Percentiles rank a stretch among this genome's conserved stretches.
These are phyloP conservation scores for Pelargonium fulgidum DNA, from an alignment of 441 rosid genomes.

Conservation along the genomic window DNA sequence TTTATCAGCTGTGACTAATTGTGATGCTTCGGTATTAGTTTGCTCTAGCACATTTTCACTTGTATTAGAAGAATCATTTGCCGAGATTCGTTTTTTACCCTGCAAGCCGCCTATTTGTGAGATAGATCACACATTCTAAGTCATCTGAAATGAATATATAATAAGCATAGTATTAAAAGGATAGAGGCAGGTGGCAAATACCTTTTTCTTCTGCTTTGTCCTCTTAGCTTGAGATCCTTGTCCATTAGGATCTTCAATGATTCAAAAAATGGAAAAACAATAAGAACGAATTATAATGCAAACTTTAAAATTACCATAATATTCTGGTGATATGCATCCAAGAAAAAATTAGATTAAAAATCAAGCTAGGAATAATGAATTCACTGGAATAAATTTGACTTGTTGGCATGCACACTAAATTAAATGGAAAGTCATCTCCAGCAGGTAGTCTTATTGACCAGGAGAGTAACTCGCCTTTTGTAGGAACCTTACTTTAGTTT, in stretches of 20 bases:
- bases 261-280: slow-evolving; percentile 11
- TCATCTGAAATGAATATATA: background rate
- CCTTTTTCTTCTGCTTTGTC: slow-evolving; percentile 53
- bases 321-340: too few species aligned
- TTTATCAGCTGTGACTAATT: slow-evolving; percentile 29
- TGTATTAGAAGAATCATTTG: slow-evolving; percentile 33
- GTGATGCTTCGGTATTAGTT: slow-evolving; percentile 27
- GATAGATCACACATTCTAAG: slow-evolving; percentile 17
- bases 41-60: slow-evolving; percentile 35
- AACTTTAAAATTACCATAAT: too few species aligned
- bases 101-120: slow-evolving; percentile 28
- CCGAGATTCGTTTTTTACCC: slow-evolving; percentile 46
- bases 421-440: too few species aligned
- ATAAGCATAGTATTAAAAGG: slow-evolving; percentile 1
- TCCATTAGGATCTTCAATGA: slow-evolving; percentile 38
- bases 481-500: too few species aligned
- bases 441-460: too few species aligned
- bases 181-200: slow-evolving; percentile 24
- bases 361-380: too few species aligned
- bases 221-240: slow-evolving; percentile 66
- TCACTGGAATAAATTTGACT: too few species aligned
- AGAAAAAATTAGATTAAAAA: too few species aligned
- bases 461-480: too few species aligned
- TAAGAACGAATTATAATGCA: slow-evolving; percentile 1
- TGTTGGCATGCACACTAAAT: too few species aligned